A percentile compares a stretch with the other conserved stretches of the same genome.
phyloP scores from a whole-genome alignment of 2,329 filamentous ascomycete genomes.

The Rhinocladiella mackenziei region DNA sequence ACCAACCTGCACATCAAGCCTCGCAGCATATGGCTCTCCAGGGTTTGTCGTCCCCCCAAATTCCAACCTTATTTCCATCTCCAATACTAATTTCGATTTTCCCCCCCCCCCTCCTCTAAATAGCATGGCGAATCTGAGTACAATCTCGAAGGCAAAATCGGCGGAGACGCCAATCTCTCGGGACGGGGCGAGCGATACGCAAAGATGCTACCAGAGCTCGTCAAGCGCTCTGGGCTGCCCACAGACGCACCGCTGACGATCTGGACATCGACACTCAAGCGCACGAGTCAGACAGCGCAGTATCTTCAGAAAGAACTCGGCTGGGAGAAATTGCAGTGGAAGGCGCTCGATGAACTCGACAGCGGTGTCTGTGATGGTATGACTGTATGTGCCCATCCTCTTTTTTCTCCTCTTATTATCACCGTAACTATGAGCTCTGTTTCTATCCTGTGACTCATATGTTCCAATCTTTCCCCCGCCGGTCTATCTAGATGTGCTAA shows the following conservation, averaged over 20 bases:
- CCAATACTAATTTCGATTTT: conserved; percentile 1
- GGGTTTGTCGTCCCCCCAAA: conserved; percentile 58
- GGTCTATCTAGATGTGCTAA: no score
- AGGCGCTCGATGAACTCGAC: conserved; percentile 94
- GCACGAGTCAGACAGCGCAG: conserved; percentile 87
- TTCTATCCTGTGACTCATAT: neutral
- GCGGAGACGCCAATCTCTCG: conserved; percentile 84
- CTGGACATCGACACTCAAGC: conserved; percentile 71
- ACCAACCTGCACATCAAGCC: conserved; percentile 99
- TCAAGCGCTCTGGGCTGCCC: conserved; percentile 80
- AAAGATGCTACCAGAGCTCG: conserved; percentile 74
- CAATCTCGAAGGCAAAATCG: conserved; percentile 86
- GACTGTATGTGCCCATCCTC: conserved; percentile 46
- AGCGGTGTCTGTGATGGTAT: conserved; percentile 94
- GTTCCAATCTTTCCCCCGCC: neutral
- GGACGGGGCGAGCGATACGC: conserved; percentile 84
- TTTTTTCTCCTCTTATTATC: neutral
- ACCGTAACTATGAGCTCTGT: no score
- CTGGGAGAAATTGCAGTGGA: conserved; percentile 97
- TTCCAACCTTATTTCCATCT: neutral
- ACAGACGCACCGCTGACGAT: conserved; percentile 60
- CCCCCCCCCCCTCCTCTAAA: no score
- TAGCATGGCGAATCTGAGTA: conserved; percentile 88
- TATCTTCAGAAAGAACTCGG: conserved; percentile 65
- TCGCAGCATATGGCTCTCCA: conserved; percentile 91